Evolutionary conservation across 305 asterid genomes (phyloP), one percentile per base, ranked within the genome.

Genomic region (Fraxinus xanthoxyloides): DNA sequence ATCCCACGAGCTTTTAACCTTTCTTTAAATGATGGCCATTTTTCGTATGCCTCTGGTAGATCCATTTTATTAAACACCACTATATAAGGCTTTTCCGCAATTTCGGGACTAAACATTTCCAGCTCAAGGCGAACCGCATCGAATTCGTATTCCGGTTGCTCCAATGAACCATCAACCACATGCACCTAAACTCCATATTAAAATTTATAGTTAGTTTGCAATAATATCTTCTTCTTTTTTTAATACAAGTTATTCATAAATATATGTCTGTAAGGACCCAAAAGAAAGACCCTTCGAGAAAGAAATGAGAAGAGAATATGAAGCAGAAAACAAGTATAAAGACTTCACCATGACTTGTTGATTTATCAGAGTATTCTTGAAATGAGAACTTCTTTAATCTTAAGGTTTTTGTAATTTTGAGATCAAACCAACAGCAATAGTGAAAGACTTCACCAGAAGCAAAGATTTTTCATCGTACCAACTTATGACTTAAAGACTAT

Each of bases 101-200:
- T 94, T 81, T 94, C 97, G 6, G 99, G 99, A 82, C 84, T 93
- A 79, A 95, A 95, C 97, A 95, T 90, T 90, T 95, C 99, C 91
- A 95, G 88, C 88, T 95, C 99, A 38, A 94, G 97, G 59, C 98
- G 97, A 84, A 95, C 92, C 24, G 98, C 98, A 67, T 94, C 99
- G 79, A 91, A 94, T 85, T 95, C 98, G 19, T 94, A 93, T 72
- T 90, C 97, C 7, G 99, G 97, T 87, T 93, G 99, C 82, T 88
- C 87, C 51, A 98, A 91, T 65, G 98, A 92, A 79, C 99, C 99
- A 78, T 95, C 98, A 78, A 95, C 94, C 79, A 93, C 89, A 38
- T 92, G 99, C 77, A 95, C 97, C 98, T 95, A 90, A 40, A n/a
- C 75, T 83, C 83, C 81, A 84, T 9, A 67, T 72, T 24, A 56